A percentile compares a stretch with the other conserved stretches of the same genome.
Evolutionary conservation across 139 green algal species (phyloP).

Genomic region (Chlamydomonas sphaeroides): DNA sequence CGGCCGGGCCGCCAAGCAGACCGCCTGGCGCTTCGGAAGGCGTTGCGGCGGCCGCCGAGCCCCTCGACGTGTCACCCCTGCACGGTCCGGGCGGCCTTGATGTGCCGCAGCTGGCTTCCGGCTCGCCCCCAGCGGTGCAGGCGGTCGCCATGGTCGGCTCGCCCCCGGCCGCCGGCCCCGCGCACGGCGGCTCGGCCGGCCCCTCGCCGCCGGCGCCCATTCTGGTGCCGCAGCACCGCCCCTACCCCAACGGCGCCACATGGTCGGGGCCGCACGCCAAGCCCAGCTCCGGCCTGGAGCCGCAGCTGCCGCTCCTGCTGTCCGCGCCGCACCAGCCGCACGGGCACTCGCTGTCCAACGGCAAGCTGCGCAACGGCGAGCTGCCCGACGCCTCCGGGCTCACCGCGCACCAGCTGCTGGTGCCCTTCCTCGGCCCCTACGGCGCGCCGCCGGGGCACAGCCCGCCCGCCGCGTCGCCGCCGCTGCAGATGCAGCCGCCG

Average conservation of each 20-base stretch:
- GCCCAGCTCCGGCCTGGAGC: neutral
- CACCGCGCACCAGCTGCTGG: neutral
- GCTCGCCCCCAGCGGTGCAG: no score
- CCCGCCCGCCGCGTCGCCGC: neutral
- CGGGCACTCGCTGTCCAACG: constrained; percentile 8
- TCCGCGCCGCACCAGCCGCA: neutral
- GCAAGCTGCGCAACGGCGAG: constrained; percentile 33
- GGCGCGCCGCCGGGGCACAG: neutral
- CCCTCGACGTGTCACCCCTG: no score
- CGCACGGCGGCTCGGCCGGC: no score
- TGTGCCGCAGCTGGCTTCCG: no score
- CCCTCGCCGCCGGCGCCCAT: no score
- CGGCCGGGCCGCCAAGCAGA: no score
- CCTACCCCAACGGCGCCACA: neutral
- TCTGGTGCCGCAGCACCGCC: no score
- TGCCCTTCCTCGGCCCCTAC: neutral
- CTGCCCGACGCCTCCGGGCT: neutral
- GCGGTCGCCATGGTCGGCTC: no score
- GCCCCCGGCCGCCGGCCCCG: no score
- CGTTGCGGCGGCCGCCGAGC: no score
- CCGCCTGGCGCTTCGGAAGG: no score
- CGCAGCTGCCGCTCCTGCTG: constrained; percentile 1
- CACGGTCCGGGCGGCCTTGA: no score
- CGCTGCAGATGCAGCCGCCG: neutral
- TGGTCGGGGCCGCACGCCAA: constrained; percentile 10